phyloP scores from a whole-genome alignment of 495 filamentous ascomycete genomes.

The Pseudomonodictys pantanalensis region DNA sequence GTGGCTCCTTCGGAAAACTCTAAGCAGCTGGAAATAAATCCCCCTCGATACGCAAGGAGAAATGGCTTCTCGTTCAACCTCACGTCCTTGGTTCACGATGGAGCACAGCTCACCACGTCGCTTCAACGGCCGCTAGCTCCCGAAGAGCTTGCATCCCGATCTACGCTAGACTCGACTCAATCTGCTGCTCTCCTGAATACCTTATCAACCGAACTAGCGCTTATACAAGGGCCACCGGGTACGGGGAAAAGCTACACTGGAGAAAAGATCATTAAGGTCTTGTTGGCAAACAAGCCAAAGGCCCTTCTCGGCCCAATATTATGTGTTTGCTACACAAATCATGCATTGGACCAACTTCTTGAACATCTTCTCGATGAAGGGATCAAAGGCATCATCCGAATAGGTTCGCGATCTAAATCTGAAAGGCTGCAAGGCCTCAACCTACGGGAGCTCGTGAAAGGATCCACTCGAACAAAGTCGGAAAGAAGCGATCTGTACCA shows the following conservation, averaged over 20 bases:
- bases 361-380: slow-evolving; percentile 57
- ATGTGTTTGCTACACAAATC: slow-evolving; percentile 43
- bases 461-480: no score
- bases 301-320: slow-evolving; percentile 37
- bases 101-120: no score
- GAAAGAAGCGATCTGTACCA: background rate
- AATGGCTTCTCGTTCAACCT: no score
- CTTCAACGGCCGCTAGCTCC: no score
- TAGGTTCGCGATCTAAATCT: slow-evolving; percentile 64
- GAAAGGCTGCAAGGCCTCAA: slow-evolving; percentile 44
- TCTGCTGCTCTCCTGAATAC: no score
- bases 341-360: slow-evolving; percentile 71
- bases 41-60: no score
- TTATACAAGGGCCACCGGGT: slow-evolving; percentile 79
- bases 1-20: no score
- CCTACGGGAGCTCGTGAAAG: no score
- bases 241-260: slow-evolving; percentile 70
- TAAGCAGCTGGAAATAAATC: no score
- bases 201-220: slow-evolving; percentile 54
- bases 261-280: slow-evolving; percentile 54
- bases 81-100: no score
- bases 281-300: slow-evolving; percentile 54
- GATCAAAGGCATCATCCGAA: slow-evolving; percentile 61
- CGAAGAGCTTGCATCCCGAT: no score
- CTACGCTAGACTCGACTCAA: no score